Evolutionary conservation across 2,329 filamentous ascomycete genomes (phyloP).

Genomic region (Lachnellula suecica): DNA sequence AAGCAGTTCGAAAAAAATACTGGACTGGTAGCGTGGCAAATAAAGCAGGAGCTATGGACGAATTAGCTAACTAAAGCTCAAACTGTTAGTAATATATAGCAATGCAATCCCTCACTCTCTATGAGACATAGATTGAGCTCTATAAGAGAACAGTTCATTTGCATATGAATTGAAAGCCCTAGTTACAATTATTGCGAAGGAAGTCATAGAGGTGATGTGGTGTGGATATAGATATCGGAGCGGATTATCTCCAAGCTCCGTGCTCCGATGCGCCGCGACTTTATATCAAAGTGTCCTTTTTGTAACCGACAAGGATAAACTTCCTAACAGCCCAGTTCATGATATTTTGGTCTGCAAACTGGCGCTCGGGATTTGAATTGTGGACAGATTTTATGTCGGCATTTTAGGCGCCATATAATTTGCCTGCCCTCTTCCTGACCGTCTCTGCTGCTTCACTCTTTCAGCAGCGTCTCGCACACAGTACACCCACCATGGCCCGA

Average conservation of each 20-base stretch:
- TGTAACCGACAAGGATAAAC: conserved; percentile 19
- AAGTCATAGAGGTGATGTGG: no score
- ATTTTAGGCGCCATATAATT: conserved; percentile 25
- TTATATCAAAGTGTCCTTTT: conserved; percentile 34
- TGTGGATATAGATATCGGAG: not conserved
- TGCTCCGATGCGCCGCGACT: no score
- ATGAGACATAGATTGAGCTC: no score
- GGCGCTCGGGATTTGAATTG: conserved; percentile 16
- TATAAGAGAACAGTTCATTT: no score
- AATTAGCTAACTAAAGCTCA: no score
- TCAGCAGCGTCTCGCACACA: conserved; percentile 20
- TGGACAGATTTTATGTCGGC: conserved; percentile 32
- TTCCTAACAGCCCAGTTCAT: conserved; percentile 13
- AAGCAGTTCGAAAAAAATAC: no score
- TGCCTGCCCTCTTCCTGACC: conserved; percentile 10
- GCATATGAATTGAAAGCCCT: no score
- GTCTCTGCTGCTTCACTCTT: conserved; percentile 27
- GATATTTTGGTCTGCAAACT: conserved; percentile 14
- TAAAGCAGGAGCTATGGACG: no score
- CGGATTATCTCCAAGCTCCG: not conserved
- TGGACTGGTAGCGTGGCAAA: no score
- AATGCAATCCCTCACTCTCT: no score
- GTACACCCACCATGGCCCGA: conserved; percentile 26
- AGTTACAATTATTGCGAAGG: no score
- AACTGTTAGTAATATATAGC: no score